These are phyloP conservation scores for Furcasterigmium furcatum DNA, from an alignment of 2,329 filamentous ascomycete genomes.

Conservation along the genomic window DNA sequence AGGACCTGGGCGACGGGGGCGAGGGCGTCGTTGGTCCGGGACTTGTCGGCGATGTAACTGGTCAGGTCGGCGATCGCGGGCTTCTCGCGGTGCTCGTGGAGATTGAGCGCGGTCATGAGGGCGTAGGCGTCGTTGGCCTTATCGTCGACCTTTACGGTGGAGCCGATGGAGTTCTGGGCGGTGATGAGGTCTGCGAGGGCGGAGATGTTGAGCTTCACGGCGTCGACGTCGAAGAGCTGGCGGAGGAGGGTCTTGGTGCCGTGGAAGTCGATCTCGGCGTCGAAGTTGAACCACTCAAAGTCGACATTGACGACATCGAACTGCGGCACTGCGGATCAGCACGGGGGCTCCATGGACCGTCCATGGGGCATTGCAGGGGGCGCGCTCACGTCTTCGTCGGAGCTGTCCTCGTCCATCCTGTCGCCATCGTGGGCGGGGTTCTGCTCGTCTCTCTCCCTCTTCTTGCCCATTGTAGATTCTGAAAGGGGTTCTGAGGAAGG, in stretches of 20 bases:
- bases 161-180: conserved; percentile 82
- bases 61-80: conserved; percentile 68
- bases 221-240: conserved; percentile 89
- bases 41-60: conserved; percentile 64
- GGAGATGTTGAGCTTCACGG: conserved; percentile 82
- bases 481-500: too few species aligned
- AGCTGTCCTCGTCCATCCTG: conserved; percentile 49
- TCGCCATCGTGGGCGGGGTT: conserved; percentile 40
- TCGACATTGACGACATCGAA: conserved; percentile 92
- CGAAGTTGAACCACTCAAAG: conserved; percentile 98
- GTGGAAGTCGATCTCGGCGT: conserved; percentile 87
- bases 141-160: conserved; percentile 95
- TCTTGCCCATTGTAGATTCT: conserved; percentile 46
- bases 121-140: conserved; percentile 91
- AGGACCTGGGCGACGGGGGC: conserved; percentile 50
- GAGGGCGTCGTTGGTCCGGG: conserved; percentile 50
- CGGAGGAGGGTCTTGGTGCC: conserved; percentile 86
- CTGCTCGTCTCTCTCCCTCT: conserved; percentile 44
- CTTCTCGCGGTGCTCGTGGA: conserved; percentile 74
- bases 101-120: conserved; percentile 83
- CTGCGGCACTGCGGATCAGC: conserved; percentile 33
- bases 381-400: conserved; percentile 47
- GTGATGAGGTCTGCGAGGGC: conserved; percentile 83
- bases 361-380: too few species aligned
- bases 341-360: too few species aligned